Evolutionary conservation across 2,329 filamentous ascomycete genomes (phyloP).

Genomic region (Pseudocercospora ulei): DNA sequence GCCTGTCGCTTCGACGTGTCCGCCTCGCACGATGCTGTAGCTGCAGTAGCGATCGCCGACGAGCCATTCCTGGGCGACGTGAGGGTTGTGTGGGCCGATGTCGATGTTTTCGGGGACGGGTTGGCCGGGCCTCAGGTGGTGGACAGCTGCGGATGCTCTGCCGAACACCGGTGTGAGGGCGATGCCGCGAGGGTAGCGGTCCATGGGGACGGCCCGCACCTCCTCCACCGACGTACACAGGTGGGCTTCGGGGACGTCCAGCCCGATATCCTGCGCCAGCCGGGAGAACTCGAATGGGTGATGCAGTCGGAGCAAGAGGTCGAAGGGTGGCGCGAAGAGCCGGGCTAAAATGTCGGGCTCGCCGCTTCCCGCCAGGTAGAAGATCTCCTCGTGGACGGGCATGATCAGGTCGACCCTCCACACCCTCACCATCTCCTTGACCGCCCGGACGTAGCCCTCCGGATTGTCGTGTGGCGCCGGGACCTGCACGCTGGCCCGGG

Average conservation of each 20-base stretch:
- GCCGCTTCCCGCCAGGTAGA: constrained; percentile 27
- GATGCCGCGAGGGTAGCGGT: constrained; percentile 23
- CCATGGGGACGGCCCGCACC: constrained; percentile 14
- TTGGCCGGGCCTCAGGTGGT: constrained; percentile 17
- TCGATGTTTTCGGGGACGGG: constrained; percentile 15
- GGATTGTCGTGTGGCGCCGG: constrained; percentile 19
- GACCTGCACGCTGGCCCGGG: constrained; percentile 14
- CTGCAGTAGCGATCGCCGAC: constrained; percentile 29
- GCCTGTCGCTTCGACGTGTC: constrained; percentile 25
- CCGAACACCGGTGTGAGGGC: constrained; percentile 31
- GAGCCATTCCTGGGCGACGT: constrained; percentile 32
- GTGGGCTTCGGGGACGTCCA: constrained; percentile 25
- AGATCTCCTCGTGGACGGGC: constrained; percentile 32
- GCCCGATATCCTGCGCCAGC: constrained; percentile 22
- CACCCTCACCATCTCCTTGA: constrained; percentile 14
- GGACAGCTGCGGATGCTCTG: constrained; percentile 20
- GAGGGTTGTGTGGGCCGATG: constrained; percentile 18
- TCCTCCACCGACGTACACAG: constrained; percentile 26
- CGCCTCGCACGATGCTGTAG: constrained; percentile 29
- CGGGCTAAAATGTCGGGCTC: constrained; percentile 25
- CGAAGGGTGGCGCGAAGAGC: constrained; percentile 28
- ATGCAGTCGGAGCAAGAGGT: constrained; percentile 28
- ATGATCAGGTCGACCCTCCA: constrained; percentile 24
- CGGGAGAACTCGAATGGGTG: constrained; percentile 31
- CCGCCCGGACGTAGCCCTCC: constrained; percentile 17